These are phyloP conservation scores for Athelia psychrophila DNA, from an alignment of 1,284 basidiomycete species.

Conservation along the genomic window DNA sequence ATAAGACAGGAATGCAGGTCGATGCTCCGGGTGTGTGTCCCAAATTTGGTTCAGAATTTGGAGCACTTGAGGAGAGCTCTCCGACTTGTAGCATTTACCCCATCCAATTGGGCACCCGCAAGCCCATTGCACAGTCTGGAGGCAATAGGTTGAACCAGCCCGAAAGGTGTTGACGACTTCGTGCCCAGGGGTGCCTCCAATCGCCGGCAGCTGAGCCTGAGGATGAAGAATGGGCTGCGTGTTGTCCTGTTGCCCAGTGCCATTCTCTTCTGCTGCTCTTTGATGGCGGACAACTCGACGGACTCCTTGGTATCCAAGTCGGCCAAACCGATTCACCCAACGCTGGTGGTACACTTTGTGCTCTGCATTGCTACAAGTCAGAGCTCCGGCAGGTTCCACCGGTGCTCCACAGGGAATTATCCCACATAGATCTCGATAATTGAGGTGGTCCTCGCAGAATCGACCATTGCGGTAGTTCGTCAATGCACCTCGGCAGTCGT, in stretches of 20 bases:
- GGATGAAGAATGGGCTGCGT: background rate
- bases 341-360: slow-evolving; percentile 4
- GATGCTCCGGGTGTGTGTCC: slow-evolving; percentile 5
- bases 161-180: slow-evolving; percentile 20
- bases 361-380: slow-evolving; percentile 6
- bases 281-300: slow-evolving; percentile 18
- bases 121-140: slow-evolving; percentile 23
- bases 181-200: slow-evolving; percentile 12
- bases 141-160: slow-evolving; percentile 17
- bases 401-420: slow-evolving; percentile 12
- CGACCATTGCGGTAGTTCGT: slow-evolving; percentile 15
- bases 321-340: background rate
- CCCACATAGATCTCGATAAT: slow-evolving; percentile 8
- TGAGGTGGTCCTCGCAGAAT: slow-evolving; percentile 12
- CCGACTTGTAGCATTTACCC: slow-evolving; percentile 19
- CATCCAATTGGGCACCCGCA: slow-evolving; percentile 20
- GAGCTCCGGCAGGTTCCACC: slow-evolving; percentile 1
- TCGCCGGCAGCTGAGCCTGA: slow-evolving; percentile 5
- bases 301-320: slow-evolving; percentile 3
- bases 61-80: slow-evolving; percentile 18
- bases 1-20: slow-evolving; percentile 20
- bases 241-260: background rate
- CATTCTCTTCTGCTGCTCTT: background rate
- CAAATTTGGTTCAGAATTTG: slow-evolving; percentile 14
- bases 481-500: slow-evolving; percentile 6